Base-by-base conservation (phyloP, 495 filamentous ascomycete species). In the Penicillium alfredii region DNA sequence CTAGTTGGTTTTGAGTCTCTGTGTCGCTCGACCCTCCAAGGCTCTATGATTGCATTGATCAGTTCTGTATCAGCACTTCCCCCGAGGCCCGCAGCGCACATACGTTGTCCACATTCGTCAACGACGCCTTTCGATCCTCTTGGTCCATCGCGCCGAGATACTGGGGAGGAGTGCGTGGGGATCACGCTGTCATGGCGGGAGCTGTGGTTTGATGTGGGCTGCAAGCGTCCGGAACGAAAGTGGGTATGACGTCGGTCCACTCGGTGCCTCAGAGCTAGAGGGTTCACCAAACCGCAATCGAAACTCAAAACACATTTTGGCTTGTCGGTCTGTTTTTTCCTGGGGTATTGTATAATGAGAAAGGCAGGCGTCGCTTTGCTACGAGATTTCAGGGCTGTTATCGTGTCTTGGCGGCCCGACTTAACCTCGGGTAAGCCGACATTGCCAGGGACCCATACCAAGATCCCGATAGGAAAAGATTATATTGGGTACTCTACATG, bases 1-100 rank as follows among this genome's bases (percentile, higher is more conserved):
- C 71, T 12, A 74, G 53, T 9, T 66, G 66, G 38, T 72, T 64
- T 39, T 68, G 66, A 13, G 53, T 35, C 26, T 73, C 71, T 2
- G 52, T 44, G 15, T 74, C 71, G 35, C 61, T 69, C 19, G 45
- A 47, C 32, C 51, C 61, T 39, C 55, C 68, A 35, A 58, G 39
- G 26, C 41, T 53, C 59, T 66, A 40, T 27, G 17, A 45, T 40
- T 26, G 10, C 35, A 40, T 38, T 24, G 30, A 33, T 56, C 44
- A 56, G 42, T 47, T 23, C 16, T 35, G 8, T 16, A 18, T 33
- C 8, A 24, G 16, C 35, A 18, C 4, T 10, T 28, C 19, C 20
- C 31, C 26, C 22, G 30, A 19, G 24, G 20, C 21, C 16, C n/a
- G 8, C 8, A 10, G 14, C 8, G 7, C 26, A 57, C 53, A 15